These are phyloP conservation scores for Pseudogymnoascus sp. DNA, from an alignment of 2,329 filamentous ascomycete genomes.

Conservation along the genomic window DNA sequence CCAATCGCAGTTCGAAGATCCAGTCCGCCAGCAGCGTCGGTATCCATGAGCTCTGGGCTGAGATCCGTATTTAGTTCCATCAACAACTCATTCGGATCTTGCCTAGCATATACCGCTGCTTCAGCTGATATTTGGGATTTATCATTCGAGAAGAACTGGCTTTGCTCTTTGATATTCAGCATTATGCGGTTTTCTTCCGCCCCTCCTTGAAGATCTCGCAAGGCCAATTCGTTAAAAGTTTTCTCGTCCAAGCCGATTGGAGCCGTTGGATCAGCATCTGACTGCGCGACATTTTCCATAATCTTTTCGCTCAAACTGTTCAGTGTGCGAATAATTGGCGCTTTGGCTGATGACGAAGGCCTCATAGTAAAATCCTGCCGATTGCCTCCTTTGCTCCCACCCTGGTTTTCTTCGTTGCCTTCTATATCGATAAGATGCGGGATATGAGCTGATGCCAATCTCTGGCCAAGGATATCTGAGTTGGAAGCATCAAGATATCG, in stretches of 20 bases:
- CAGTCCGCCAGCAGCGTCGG: slow-evolving; percentile 43
- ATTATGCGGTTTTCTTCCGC: slow-evolving; percentile 69
- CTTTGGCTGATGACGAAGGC: slow-evolving; percentile 63
- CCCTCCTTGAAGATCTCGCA: slow-evolving; percentile 74
- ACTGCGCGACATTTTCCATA: slow-evolving; percentile 76
- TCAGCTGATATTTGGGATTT: slow-evolving; percentile 34
- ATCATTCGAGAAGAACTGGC: slow-evolving; percentile 65
- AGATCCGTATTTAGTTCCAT: slow-evolving; percentile 58
- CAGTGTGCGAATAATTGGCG: slow-evolving; percentile 80
- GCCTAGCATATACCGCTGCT: slow-evolving; percentile 52
- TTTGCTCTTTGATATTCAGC: slow-evolving; percentile 83
- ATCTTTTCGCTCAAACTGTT: slow-evolving; percentile 92
- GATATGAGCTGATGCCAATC: slow-evolving; percentile 57
- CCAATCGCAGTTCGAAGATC: slow-evolving; percentile 60
- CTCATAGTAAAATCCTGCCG: slow-evolving; percentile 86
- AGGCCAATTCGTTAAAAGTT: slow-evolving; percentile 64
- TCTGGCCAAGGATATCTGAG: slow-evolving; percentile 43
- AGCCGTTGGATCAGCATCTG: slow-evolving; percentile 61
- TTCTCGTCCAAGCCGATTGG: slow-evolving; percentile 64
- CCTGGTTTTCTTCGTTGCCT: slow-evolving; percentile 92
- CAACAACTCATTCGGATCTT: slow-evolving; percentile 63
- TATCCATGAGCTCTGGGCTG: slow-evolving; percentile 36
- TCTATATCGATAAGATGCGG: slow-evolving; percentile 88
- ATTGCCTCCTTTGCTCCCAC: slow-evolving; percentile 73
- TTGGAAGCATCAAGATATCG: slow-evolving; percentile 74